Evolutionary conservation across 345 rosid species (phyloP), one percentile per base, ranked within the genome.

Genomic region (Citrus cavaleriei): DNA sequence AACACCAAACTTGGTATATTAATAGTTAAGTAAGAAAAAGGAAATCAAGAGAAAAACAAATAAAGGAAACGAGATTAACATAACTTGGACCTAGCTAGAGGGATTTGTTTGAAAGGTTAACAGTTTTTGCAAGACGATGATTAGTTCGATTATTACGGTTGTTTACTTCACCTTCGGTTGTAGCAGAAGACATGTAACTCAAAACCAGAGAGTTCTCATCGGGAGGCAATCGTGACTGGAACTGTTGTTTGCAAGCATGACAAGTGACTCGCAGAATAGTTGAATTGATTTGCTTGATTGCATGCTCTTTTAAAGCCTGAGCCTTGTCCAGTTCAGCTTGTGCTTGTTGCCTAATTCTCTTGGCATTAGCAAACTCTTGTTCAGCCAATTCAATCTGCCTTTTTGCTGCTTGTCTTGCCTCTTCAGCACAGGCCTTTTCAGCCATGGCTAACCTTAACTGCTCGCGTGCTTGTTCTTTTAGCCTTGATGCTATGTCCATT

Each of bases 311-410:
- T 54, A 96, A 21, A 34, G 83, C 85, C 37, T 84, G 85, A 38
- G 94, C 98, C 76, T 90, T 94, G 30, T 88, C 90, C 4, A 96
- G 64, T 86, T 94, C 98, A 1, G 93, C 87, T 46, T 87, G 95
- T 4, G 99, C 97, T 74, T 91, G 92, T 73, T 91, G 90, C 73
- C 98, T 87, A 65, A 91, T 89, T 80, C 85, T 83, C 87, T 90
- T 92, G 3, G 99, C 99, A 32, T 87, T 91, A 27, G 88, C 89
- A 38, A 92, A 89, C 80, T 96, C 98, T 71, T 34, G 86, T 80
- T 96, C 97, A 0, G 99, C 99, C 72, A 90, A 78, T 81, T 93
- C 95, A 40, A 90, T 87, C 91, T 90, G 93, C 55, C 87, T 77
- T 75, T 86, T 92, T 0, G 97, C 97, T 16, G 84, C 89, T 69